Base-by-base conservation (phyloP, 75 land plant genomes). In the Pseudotsuga menziesii region DNA sequence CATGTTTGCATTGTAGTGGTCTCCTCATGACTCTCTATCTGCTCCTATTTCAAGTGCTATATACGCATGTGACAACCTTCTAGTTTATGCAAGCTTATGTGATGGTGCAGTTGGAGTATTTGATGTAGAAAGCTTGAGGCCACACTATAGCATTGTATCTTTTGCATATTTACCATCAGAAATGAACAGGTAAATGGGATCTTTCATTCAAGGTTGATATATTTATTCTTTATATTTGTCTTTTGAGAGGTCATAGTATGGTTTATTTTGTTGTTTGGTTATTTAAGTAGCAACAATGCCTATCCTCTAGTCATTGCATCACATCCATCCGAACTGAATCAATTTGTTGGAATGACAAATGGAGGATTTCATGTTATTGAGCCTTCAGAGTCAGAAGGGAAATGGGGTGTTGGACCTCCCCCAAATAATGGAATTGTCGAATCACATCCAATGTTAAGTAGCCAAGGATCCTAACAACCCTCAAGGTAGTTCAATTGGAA, bases 321-420 rank as follows among this genome's bases (percentile, higher is more conserved):
- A 41, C 95, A 92, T 87, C 95, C 93, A 55, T 77, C 93, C 4
- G 94, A 92, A 52, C 82, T 88, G 14, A 88, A 92, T 58, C 94
- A 92, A 72, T 82, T 92, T 55, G 94, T 92, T 57, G 94, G 94
- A 59, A 87, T 92, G 91, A 90, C 84, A 44, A 93, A 92, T 79
- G 95, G 95, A 12, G 79, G 87, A 56, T 93, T 92, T 8, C 80
- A 90, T 73, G 93, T 92, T 12, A 27, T 91, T 9, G 93, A 92
- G 73, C 93, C 95, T 15, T 72, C 84, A n/a, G 72, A 69, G n/a
- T 69, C 48, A 41, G 54, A 69, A 69, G 72, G 72, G 22, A 69
- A 69, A 23, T 69, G 72, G 72, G 72, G 72, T 41, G 25, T 69
- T 22, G 72, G 72, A 5, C 54, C 72, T 69, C 72, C 72, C n/a